Percentiles rank a stretch among this genome's conserved stretches.
phyloP scores from a whole-genome alignment of 2,329 filamentous ascomycete genomes.

The Xylariaceae sp. region DNA sequence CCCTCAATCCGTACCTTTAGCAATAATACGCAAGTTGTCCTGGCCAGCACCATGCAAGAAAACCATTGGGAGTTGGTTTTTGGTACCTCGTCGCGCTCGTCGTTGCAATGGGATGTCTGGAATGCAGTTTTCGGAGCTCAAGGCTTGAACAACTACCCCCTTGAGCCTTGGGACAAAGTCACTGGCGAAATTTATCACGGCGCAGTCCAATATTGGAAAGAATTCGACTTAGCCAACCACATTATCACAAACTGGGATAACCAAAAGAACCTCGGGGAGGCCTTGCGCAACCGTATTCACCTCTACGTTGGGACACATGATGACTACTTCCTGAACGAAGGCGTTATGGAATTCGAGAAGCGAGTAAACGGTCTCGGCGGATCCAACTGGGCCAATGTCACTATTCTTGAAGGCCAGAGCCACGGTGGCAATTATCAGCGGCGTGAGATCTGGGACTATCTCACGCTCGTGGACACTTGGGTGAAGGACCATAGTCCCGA shows the following conservation, averaged over 20 bases:
- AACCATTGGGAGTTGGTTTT: constrained; percentile 26
- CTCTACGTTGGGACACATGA: constrained; percentile 23
- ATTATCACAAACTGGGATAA: constrained; percentile 18
- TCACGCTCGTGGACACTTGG: constrained; percentile 18
- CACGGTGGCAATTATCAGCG: constrained; percentile 23
- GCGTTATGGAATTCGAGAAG: constrained; percentile 17
- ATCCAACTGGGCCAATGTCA: constrained; percentile 22
- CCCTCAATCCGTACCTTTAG: constrained; percentile 17
- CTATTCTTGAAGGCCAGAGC: constrained; percentile 12
- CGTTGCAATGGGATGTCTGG: constrained; percentile 24
- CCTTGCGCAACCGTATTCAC: constrained; percentile 16
- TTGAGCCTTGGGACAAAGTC: constrained; percentile 26
- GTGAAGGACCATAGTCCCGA: constrained; percentile 15
- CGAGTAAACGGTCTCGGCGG: constrained; percentile 17
- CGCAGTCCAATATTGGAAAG: constrained; percentile 19
- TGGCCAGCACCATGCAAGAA: constrained; percentile 19
- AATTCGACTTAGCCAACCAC: constrained; percentile 18
- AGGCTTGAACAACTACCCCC: constrained; percentile 20
- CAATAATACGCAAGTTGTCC: constrained; percentile 7
- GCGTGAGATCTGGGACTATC: constrained; percentile 19
- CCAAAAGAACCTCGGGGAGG: constrained; percentile 16
- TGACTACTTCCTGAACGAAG: constrained; percentile 22
- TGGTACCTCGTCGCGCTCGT: constrained; percentile 21
- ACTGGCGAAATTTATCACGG: constrained; percentile 23
- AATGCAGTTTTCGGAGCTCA: constrained; percentile 23